Conservation (phyloP, 2,329 filamentous ascomycete genomes). For the Pseudogymnoascus sp. region DNA sequence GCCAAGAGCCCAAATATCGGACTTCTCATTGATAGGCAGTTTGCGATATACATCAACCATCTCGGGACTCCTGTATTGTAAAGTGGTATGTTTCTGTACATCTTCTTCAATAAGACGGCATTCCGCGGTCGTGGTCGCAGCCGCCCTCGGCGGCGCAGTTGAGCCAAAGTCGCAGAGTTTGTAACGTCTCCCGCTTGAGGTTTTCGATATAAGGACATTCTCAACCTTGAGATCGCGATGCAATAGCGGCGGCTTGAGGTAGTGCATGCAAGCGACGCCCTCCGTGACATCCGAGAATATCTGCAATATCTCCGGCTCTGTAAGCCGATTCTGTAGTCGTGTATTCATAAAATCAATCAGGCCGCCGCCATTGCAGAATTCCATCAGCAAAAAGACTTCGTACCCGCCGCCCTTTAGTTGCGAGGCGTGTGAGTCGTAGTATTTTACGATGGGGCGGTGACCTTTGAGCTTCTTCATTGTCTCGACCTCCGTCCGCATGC, state of each 20-base stretch:
- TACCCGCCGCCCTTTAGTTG: conserved; percentile 89
- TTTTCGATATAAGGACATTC: conserved; percentile 77
- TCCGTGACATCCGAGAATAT: conserved; percentile 96
- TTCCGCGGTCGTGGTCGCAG: conserved; percentile 78
- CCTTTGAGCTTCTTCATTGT: conserved; percentile 99
- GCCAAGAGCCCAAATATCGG: conserved; percentile 91
- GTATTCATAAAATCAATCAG: conserved; percentile 99
- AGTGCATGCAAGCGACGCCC: conserved; percentile 98
- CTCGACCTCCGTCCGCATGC: conserved; percentile 97
- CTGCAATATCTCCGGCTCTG: conserved; percentile 92
- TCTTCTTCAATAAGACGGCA: conserved; percentile 93
- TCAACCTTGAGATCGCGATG: conserved; percentile 97
- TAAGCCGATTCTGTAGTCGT: conserved; percentile 86
- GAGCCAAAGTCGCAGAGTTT: conserved; percentile 99
- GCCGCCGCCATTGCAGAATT: conserved; percentile 89
- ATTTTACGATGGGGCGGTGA: conserved; percentile 91
- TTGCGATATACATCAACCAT: conserved; percentile 98
- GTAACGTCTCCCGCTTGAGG: conserved; percentile 58
- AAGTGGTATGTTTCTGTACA: conserved; percentile 89
- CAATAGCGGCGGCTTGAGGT: conserved; percentile 84
- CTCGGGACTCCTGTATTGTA: conserved; percentile 95
- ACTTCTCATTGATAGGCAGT: conserved; percentile 95
- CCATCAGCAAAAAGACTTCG: conserved; percentile 97
- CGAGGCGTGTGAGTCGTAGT: conserved; percentile 96
- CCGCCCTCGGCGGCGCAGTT: conserved; percentile 71